A percentile compares a stretch with the other conserved stretches of the same genome.
These are phyloP conservation scores for Mollisia scopiformis DNA, from an alignment of 2,329 filamentous ascomycete species.

Conservation along the genomic window DNA sequence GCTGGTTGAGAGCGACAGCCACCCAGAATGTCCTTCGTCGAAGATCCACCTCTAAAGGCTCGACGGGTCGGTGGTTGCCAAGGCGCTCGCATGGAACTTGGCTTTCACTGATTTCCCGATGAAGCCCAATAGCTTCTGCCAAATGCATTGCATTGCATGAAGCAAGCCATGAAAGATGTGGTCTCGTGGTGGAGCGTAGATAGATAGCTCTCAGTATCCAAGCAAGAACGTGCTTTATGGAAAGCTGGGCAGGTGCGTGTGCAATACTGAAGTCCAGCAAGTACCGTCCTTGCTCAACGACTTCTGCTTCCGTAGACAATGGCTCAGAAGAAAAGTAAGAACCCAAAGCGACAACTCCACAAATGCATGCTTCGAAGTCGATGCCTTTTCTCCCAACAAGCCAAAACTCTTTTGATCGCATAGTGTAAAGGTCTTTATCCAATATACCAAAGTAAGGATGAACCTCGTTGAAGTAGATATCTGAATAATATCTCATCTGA, in stretches of 20 bases:
- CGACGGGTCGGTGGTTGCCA: constrained; percentile 5
- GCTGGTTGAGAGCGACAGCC: constrained; percentile 23
- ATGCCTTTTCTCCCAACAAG: constrained; percentile 26
- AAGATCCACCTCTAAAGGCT: constrained; percentile 13
- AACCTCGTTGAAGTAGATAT: constrained; percentile 35
- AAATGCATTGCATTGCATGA: constrained; percentile 31
- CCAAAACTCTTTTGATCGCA: constrained; percentile 37
- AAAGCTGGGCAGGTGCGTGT: constrained; percentile 19
- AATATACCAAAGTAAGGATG: constrained; percentile 39
- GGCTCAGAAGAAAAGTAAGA: constrained; percentile 35
- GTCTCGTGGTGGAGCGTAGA: constrained; percentile 30
- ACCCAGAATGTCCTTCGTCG: constrained; percentile 30
- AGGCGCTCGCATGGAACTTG: constrained; percentile 9
- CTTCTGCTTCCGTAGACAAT: constrained; percentile 32
- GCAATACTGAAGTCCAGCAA: constrained; percentile 26
- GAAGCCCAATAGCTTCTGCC: constrained; percentile 34
- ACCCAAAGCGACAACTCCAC: constrained; percentile 38
- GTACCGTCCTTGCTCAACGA: constrained; percentile 27
- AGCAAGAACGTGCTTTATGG: constrained; percentile 28
- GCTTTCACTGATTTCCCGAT: constrained; percentile 28
- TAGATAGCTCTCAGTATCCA: constrained; percentile 34
- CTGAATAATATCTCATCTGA: constrained; percentile 32
- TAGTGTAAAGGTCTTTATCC: constrained; percentile 30
- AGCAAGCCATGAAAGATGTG: constrained; percentile 32
- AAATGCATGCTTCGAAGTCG: constrained; percentile 39